A percentile compares a stretch with the other conserved stretches of the same genome.
These are phyloP conservation scores for Coemansia sp. DNA, from an alignment of 192 early-diverging fungal genomes.

Conservation along the genomic window DNA sequence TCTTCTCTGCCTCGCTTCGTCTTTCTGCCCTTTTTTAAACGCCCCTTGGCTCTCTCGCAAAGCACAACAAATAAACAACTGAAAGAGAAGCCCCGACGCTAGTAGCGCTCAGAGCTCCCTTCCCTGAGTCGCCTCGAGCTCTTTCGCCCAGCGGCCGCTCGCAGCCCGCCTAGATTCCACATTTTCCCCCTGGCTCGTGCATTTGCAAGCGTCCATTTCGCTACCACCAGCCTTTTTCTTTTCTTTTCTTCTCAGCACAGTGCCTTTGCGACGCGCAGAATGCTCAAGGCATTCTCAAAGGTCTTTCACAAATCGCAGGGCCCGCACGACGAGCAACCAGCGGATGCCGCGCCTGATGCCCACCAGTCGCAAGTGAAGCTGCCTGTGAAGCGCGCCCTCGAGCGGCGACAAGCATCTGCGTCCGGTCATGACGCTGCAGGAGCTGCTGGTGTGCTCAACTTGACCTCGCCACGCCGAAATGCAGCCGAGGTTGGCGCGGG, in stretches of 20 bases:
- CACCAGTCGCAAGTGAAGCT: not conserved
- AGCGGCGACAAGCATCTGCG: constrained; percentile 25
- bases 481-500: constrained; percentile 3
- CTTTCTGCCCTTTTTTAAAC: not conserved
- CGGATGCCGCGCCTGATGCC: not conserved
- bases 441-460: constrained; percentile 9
- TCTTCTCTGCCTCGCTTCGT: not conserved
- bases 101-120: not conserved
- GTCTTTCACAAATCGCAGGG: constrained; percentile 54
- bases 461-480: constrained; percentile 6
- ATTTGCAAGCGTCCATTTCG: not conserved
- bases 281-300: constrained; percentile 56
- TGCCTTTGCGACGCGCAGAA: constrained; percentile 9
- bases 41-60: not conserved
- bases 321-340: constrained; percentile 23
- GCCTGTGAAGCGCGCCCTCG: constrained; percentile 19
- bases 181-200: not conserved
- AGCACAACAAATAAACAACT: not conserved
- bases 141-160: constrained; percentile 1
- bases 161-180: not conserved
- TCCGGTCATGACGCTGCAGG: constrained; percentile 7
- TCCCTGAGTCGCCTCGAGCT: not conserved
- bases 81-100: not conserved
- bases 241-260: not conserved
- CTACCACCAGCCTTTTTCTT: not conserved